Base-by-base conservation (phyloP, 495 filamentous ascomycete species). In the Aspergillus wentii region DNA sequence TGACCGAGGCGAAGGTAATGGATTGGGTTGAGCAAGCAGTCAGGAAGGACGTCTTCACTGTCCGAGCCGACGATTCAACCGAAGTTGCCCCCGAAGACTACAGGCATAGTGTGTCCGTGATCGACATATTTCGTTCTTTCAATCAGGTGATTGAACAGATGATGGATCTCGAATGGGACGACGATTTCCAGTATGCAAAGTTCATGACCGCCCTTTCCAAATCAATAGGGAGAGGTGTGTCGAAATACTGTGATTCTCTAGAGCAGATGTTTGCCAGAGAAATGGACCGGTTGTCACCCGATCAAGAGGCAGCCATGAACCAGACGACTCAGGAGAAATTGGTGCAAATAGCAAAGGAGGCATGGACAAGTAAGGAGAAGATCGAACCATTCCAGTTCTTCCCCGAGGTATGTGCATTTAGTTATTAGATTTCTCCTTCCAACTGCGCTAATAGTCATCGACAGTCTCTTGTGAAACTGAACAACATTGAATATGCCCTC, bases 321-420 rank as follows among this genome's bases (percentile, higher is more conserved):
- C 86, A 88, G 60, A 86, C 87, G 16, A 75, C 86, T n/a, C 88
- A 94, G 57, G 88, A 96, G 54, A 88, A 84, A 52, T 86, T 86
- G 55, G 76, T 96, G 63, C 81, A 92, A 48, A 76, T 95, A 46
- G 94, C 94, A 1, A 94, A 94, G 59, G 91, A 95, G 54, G 86
- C 87, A n/a, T 95, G 88, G 86, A 83, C 77, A 35, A 86, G 82
- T 41, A 92, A 87, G 54, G 89, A 97, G 40, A 96, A 87, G 55
- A 83, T 95, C 15, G 92, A 99, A 50, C 94, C 94, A 4, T 99
- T 96, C 62, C 91, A 97, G 51, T 99, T 99, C 69, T 88, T 85
- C 44, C 85, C 88, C 3, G 85, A 95, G 83, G 89, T 94, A 64
- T 33, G 41, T 45, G 7, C 26, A 33, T 11, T 10, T 27, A 8